Percentiles rank a stretch among this genome's conserved stretches.
These are phyloP conservation scores for Clarireedia sp. DNA, from an alignment of 2,329 filamentous ascomycete genomes.

Conservation along the genomic window DNA sequence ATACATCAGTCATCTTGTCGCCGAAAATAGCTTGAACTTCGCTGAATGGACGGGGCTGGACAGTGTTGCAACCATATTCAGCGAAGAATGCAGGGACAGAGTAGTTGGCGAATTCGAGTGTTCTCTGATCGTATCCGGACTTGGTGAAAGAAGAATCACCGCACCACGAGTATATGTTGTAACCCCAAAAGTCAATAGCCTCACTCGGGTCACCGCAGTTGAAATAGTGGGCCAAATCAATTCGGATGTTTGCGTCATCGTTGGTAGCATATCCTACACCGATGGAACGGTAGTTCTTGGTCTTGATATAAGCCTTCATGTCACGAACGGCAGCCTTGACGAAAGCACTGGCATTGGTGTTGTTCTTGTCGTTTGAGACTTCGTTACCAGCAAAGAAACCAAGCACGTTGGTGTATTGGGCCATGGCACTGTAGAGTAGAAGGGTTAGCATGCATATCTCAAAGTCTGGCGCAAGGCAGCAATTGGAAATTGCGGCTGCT, in stretches of 20 bases:
- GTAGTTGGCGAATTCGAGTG: slow-evolving; percentile 80
- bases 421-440: slow-evolving; percentile 41
- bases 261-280: slow-evolving; percentile 95
- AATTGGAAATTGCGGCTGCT: background rate
- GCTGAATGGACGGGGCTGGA: slow-evolving; percentile 63
- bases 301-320: slow-evolving; percentile 87
- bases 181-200: slow-evolving; percentile 95
- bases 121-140: slow-evolving; percentile 77
- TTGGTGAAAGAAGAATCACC: slow-evolving; percentile 67
- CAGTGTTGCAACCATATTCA: slow-evolving; percentile 91
- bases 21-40: slow-evolving; percentile 80
- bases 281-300: slow-evolving; percentile 66
- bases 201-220: slow-evolving; percentile 66
- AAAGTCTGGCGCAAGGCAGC: background rate
- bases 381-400: slow-evolving; percentile 99
- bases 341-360: slow-evolving; percentile 83
- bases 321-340: slow-evolving; percentile 98
- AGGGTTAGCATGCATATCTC: background rate
- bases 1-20: slow-evolving; percentile 72
- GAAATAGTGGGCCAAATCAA: slow-evolving; percentile 82
- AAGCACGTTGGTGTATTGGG: slow-evolving; percentile 80
- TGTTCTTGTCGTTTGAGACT: slow-evolving; percentile 81
- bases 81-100: slow-evolving; percentile 96
- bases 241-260: slow-evolving; percentile 78
- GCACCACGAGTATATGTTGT: slow-evolving; percentile 99